A percentile compares a stretch with the other conserved stretches of the same genome.
These are phyloP conservation scores for Schwanniomyces polymorphus DNA, from an alignment of 805 yeast species.

Conservation along the genomic window DNA sequence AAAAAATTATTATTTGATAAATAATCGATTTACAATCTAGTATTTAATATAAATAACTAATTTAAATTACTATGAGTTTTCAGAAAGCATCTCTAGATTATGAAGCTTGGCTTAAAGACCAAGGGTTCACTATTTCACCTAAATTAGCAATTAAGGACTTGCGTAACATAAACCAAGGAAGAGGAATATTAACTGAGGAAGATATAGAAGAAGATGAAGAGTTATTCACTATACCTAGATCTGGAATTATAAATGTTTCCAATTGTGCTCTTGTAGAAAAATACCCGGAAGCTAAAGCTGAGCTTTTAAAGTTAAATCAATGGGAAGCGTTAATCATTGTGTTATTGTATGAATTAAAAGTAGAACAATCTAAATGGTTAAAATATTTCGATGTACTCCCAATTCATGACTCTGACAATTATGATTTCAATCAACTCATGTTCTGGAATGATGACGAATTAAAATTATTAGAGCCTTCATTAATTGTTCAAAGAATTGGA, in stretches of 20 bases:
- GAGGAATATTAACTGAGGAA: conserved; percentile 69
- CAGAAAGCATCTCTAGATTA: conserved; percentile 17
- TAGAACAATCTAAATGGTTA: conserved; percentile 53
- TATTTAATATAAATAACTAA: background rate
- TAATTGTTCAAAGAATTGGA: conserved; percentile 71
- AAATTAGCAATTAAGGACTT: conserved; percentile 64
- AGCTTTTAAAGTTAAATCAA: conserved; percentile 48
- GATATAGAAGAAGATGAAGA: conserved; percentile 63
- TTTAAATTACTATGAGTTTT: background rate
- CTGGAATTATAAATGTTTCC: conserved; percentile 55
- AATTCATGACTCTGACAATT: conserved; percentile 20
- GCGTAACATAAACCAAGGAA: conserved; percentile 62
- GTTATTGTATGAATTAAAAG: conserved; percentile 58
- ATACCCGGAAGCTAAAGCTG: conserved; percentile 27
- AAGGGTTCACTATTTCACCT: conserved; percentile 49
- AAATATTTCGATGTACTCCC: conserved; percentile 78
- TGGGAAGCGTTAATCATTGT: conserved; percentile 81
- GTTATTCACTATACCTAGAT: conserved; percentile 69
- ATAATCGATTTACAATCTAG: background rate
- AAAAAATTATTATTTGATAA: background rate
- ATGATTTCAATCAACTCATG: conserved; percentile 64
- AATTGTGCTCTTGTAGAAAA: conserved; percentile 48
- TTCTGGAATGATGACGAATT: conserved; percentile 75
- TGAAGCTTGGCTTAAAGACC: conserved; percentile 23
- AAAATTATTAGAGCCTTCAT: conserved; percentile 61